phyloP scores from a whole-genome alignment of 306 rosid species.

The Ceratonia siliqua region DNA sequence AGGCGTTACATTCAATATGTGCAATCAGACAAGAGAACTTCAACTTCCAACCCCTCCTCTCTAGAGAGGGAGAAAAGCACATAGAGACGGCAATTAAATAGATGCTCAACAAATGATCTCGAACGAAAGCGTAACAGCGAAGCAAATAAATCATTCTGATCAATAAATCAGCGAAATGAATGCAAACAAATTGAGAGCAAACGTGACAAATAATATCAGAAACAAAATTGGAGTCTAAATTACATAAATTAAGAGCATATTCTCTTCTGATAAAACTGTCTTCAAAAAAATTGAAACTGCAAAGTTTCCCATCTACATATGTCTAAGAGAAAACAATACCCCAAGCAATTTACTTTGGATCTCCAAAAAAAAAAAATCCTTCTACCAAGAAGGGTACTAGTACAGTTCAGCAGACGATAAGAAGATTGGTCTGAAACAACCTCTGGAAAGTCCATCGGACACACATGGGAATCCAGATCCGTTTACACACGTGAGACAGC shows the following conservation, averaged over 20 bases:
- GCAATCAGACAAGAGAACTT: conserved; percentile 10
- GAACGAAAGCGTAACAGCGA: not conserved
- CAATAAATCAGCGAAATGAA: not conserved
- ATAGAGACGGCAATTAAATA: conserved; percentile 5
- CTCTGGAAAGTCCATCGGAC: conserved; percentile 32
- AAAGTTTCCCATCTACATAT: conserved; percentile 11
- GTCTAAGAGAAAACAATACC: conserved; percentile 25
- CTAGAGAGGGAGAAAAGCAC: not conserved
- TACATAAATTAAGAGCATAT: conserved; percentile 29
- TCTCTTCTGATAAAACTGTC: not conserved
- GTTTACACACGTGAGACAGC: conserved; percentile 59
- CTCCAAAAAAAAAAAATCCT: conserved; percentile 25
- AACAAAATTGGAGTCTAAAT: conserved; percentile 34
- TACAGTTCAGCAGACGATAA: conserved; percentile 36
- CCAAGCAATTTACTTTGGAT: conserved; percentile 43
- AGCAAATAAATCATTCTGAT: not conserved
- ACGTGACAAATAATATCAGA: conserved; percentile 7
- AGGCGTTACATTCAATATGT: not conserved
- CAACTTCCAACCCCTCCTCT: not conserved
- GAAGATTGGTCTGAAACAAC: conserved; percentile 40
- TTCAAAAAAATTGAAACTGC: not conserved
- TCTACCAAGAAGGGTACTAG: conserved; percentile 10
- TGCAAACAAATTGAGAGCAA: not conserved
- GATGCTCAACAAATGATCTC: not conserved
- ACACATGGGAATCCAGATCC: conserved; percentile 28